A percentile compares a stretch with the other conserved stretches of the same genome.
phyloP scores from a whole-genome alignment of 805 yeast genomes.

The Candida parachauliodes region DNA sequence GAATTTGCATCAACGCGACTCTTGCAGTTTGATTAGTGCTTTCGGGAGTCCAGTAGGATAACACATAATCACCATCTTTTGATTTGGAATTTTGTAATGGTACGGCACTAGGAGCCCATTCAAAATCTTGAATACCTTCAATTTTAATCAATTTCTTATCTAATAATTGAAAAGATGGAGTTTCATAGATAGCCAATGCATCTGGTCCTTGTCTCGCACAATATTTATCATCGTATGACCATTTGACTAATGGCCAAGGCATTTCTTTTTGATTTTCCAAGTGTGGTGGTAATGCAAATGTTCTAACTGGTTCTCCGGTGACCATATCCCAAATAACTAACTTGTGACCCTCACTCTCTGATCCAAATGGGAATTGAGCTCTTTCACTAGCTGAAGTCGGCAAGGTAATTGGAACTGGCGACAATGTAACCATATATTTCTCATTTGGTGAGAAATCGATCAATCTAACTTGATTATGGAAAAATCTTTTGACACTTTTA shows the following conservation, averaged over 20 bases:
- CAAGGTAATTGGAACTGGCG: constrained; percentile 74
- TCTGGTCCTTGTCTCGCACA: constrained; percentile 95
- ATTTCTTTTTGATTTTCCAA: constrained; percentile 63
- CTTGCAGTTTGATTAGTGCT: constrained; percentile 88
- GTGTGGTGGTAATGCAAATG: constrained; percentile 84
- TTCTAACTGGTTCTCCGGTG: constrained; percentile 79
- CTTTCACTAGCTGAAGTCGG: constrained; percentile 63
- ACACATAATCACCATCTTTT: constrained; percentile 57
- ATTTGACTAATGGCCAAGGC: constrained; percentile 95
- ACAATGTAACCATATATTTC: constrained; percentile 82
- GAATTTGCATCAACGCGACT: constrained; percentile 85
- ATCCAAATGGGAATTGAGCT: constrained; percentile 74
- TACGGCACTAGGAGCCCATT: constrained; percentile 90
- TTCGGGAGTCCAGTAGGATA: constrained; percentile 98
- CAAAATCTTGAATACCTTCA: constrained; percentile 84
- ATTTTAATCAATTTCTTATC: constrained; percentile 84
- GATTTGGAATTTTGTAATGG: constrained; percentile 53
- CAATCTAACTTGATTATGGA: constrained; percentile 85
- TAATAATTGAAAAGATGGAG: constrained; percentile 70
- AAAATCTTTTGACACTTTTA: constrained; percentile 68
- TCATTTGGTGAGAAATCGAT: constrained; percentile 93
- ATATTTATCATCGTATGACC: constrained; percentile 90
- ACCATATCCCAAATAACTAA: constrained; percentile 88
- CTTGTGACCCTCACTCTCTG: constrained; percentile 88
- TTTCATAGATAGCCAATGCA: constrained; percentile 86